These are phyloP conservation scores for Quaeritorhiza haematococci DNA, from an alignment of 371 early-diverging fungal species.

Conservation along the genomic window DNA sequence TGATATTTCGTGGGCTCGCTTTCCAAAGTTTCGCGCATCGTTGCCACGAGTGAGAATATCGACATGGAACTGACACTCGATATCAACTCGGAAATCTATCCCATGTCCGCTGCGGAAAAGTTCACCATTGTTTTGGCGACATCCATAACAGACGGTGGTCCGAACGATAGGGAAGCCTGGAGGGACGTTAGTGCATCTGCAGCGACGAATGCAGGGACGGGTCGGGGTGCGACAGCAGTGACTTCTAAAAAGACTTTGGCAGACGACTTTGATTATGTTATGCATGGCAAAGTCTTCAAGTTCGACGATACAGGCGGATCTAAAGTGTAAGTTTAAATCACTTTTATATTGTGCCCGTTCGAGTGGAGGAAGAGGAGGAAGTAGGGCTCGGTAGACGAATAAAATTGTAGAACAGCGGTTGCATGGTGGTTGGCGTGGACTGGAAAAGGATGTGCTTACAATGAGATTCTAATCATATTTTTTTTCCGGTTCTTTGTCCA, in stretches of 20 bases:
- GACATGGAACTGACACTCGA: constrained; percentile 88
- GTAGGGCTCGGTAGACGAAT: too few species aligned
- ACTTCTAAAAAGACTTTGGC: constrained; percentile 61
- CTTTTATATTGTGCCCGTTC: neutral
- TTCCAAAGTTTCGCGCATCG: constrained; percentile 75
- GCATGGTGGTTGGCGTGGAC: too few species aligned
- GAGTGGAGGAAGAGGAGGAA: neutral
- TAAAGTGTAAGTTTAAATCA: constrained; percentile 81
- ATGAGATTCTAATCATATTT: neutral
- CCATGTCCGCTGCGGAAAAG: constrained; percentile 76
- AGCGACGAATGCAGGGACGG: constrained; percentile 18
- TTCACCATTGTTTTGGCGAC: constrained; percentile 75
- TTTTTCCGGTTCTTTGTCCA: neutral
- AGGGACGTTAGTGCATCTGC: constrained; percentile 22
- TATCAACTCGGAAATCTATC: constrained; percentile 89
- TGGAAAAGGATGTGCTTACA: too few species aligned
- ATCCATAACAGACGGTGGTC: constrained; percentile 60
- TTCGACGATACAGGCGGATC: constrained; percentile 72
- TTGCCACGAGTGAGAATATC: constrained; percentile 78
- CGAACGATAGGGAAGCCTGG: constrained; percentile 45
- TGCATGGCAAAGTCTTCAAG: constrained; percentile 93
- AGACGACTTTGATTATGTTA: constrained; percentile 95
- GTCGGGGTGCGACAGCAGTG: constrained; percentile 25
- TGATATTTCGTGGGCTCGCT: too few species aligned
- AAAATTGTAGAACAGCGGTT: too few species aligned